A percentile compares a stretch with the other conserved stretches of the same genome.
phyloP scores from a whole-genome alignment of 345 rosid genomes.

The Lumnitzera littorea region DNA sequence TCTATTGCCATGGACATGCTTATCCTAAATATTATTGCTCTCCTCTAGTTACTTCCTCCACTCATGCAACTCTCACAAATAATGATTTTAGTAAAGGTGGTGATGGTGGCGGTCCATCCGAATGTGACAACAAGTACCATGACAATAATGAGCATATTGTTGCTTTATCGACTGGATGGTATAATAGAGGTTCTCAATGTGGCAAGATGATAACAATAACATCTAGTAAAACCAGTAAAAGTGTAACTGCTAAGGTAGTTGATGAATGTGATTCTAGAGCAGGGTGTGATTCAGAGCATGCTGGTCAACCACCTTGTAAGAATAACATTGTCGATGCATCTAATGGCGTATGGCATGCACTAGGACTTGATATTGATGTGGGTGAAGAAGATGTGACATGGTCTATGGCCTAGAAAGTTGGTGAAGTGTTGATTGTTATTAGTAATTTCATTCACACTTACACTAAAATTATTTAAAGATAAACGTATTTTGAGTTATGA shows the following conservation, averaged over 20 bases:
- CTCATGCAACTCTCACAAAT: conserved; percentile 7
- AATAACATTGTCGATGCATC: conserved; percentile 37
- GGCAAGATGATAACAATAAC: conserved; percentile 21
- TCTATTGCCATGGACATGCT: not conserved
- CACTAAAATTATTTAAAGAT: too few species aligned
- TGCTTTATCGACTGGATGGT: conserved; percentile 10
- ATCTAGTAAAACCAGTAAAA: conserved; percentile 13
- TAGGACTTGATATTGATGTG: conserved; percentile 16
- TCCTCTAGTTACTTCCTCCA: conserved; percentile 19
- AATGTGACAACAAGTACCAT: conserved; percentile 24
- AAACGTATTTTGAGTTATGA: too few species aligned
- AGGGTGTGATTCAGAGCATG: conserved; percentile 30
- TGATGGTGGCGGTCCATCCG: conserved; percentile 17
- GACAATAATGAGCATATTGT: conserved; percentile 12
- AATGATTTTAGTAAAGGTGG: conserved; percentile 30
- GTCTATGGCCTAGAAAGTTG: too few species aligned
- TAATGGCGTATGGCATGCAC: conserved; percentile 30
- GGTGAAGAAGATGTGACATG: too few species aligned
- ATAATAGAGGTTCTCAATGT: conserved; percentile 17
- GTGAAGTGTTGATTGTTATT: too few species aligned
- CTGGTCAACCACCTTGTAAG: conserved; percentile 21
- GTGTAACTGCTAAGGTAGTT: conserved; percentile 22
- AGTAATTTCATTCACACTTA: too few species aligned
- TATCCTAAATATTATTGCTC: conserved; percentile 18
- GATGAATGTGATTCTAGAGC: conserved; percentile 31